Evolutionary conservation across 2,329 filamentous ascomycete species (phyloP).

Genomic region (Alternaria sp.): DNA sequence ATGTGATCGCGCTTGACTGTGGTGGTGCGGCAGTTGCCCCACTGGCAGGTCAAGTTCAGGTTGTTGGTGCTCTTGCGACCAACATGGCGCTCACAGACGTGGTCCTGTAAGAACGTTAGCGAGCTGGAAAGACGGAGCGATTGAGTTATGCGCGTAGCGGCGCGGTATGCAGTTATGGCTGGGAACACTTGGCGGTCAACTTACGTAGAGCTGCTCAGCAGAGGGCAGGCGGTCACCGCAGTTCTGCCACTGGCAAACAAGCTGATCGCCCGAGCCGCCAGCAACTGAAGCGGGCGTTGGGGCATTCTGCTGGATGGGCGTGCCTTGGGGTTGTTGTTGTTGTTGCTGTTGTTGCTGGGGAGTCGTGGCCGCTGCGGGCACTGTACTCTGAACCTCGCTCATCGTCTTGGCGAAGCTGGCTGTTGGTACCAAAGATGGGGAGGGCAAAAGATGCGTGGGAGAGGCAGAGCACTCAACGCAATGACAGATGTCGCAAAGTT

Average conservation of each 20-base stretch:
- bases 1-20: constrained; percentile 99
- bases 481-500: constrained; percentile 9
- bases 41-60: constrained; percentile 94
- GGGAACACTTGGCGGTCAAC: constrained; percentile 28
- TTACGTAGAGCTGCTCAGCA: constrained; percentile 70
- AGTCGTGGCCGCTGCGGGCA: constrained; percentile 36
- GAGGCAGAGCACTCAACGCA: constrained; percentile 9
- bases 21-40: constrained; percentile 94
- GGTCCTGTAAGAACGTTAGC: constrained; percentile 69
- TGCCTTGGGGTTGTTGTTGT: constrained; percentile 46
- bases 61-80: constrained; percentile 99
- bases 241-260: constrained; percentile 68
- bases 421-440: neutral
- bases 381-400: constrained; percentile 32
- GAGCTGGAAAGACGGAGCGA: neutral
- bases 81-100: constrained; percentile 97
- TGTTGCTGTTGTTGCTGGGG: constrained; percentile 48
- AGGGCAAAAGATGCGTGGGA: neutral
- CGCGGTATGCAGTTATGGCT: constrained; percentile 1
- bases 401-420: constrained; percentile 24
- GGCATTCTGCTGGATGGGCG: constrained; percentile 46
- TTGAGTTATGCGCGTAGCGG: neutral
- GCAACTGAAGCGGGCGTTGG: constrained; percentile 43
- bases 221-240: constrained; percentile 67
- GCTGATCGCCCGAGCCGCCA: constrained; percentile 53